Evolutionary conservation across 2,329 filamentous ascomycete genomes (phyloP).

Genomic region (Exophiala oligosperma): DNA sequence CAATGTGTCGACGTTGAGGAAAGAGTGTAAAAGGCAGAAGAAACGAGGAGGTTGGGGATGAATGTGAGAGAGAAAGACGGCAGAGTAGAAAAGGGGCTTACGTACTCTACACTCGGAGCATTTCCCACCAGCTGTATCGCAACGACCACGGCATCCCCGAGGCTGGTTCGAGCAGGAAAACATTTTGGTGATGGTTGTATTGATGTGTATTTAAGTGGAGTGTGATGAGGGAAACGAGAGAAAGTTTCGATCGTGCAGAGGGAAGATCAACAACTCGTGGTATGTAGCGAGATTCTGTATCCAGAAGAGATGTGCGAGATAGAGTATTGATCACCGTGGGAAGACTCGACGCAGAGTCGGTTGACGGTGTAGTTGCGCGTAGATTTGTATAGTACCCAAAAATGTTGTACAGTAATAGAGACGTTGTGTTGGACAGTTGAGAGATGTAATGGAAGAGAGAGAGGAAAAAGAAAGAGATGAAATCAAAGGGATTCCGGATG

Average conservation of each 20-base stretch:
- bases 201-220: not conserved
- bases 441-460: not conserved
- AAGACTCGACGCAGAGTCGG: no score
- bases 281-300: no score
- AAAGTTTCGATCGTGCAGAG: not conserved
- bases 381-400: no score
- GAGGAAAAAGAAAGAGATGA: not conserved
- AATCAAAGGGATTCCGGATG: no score
- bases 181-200: conserved; percentile 33
- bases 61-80: not conserved
- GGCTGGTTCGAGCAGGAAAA: conserved; percentile 51
- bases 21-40: not conserved
- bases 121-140: conserved; percentile 43
- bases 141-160: conserved; percentile 49
- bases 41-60: not conserved
- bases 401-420: no score
- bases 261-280: no score
- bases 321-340: not conserved
- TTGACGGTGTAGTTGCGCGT: no score
- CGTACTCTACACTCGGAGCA: conserved; percentile 48
- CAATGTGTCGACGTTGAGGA: not conserved
- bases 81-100: conserved; percentile 9
- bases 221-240: not conserved
- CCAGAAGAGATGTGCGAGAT: no score
- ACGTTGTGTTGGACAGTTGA: not conserved